Evolutionary conservation across 2,329 filamentous ascomycete genomes (phyloP).

Genomic region (Colletotrichum magnum): DNA sequence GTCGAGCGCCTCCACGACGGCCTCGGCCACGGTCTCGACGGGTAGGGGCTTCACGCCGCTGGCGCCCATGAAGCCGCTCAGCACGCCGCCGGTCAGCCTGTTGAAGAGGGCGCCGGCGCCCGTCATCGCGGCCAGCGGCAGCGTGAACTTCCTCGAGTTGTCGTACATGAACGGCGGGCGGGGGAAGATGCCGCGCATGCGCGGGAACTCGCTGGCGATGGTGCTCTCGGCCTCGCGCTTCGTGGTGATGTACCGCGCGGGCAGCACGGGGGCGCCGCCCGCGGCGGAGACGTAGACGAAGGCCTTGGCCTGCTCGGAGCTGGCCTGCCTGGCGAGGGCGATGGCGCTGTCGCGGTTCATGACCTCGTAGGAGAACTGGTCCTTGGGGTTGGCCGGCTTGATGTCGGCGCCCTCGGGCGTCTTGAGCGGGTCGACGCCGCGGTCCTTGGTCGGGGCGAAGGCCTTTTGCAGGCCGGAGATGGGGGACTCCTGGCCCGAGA

Average conservation of each 20-base stretch:
- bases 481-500: slow-evolving; percentile 88
- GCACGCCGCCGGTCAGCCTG: slow-evolving; percentile 78
- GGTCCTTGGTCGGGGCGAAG: slow-evolving; percentile 77
- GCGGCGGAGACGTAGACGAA: slow-evolving; percentile 94
- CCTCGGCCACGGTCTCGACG: slow-evolving; percentile 89
- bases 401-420: slow-evolving; percentile 71
- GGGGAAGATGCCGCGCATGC: slow-evolving; percentile 85
- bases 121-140: slow-evolving; percentile 86
- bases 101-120: slow-evolving; percentile 84
- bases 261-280: slow-evolving; percentile 86
- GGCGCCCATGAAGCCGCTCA: slow-evolving; percentile 84
- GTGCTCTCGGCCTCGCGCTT: slow-evolving; percentile 91
- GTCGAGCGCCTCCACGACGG: slow-evolving; percentile 87
- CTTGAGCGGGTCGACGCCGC: slow-evolving; percentile 79
- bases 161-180: slow-evolving; percentile 94
- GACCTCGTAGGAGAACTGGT: slow-evolving; percentile 92
- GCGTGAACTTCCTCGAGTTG: slow-evolving; percentile 81
- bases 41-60: slow-evolving; percentile 89
- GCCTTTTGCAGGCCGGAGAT: slow-evolving; percentile 82
- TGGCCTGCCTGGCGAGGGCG: slow-evolving; percentile 83
- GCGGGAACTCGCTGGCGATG: slow-evolving; percentile 80
- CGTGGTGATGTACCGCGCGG: slow-evolving; percentile 87
- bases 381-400: slow-evolving; percentile 75
- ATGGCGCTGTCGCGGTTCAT: slow-evolving; percentile 97
- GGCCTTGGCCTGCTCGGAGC: slow-evolving; percentile 72